These are phyloP conservation scores for Wallacemonas collosoma DNA, from an alignment of 208 protist genomes.

Conservation along the genomic window DNA sequence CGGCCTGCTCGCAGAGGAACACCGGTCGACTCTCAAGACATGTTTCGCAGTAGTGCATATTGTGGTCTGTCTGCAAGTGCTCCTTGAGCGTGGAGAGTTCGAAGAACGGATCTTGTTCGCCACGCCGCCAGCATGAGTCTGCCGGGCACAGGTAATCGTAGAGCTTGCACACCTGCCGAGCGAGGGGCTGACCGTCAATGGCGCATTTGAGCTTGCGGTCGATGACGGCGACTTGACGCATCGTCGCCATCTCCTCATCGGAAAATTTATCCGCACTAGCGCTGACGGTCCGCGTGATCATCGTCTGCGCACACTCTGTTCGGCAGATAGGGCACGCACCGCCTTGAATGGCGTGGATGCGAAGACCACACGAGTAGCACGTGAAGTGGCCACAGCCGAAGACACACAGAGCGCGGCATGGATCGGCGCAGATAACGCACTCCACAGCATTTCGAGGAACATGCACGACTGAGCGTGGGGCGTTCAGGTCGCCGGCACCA, in stretches of 20 bases:
- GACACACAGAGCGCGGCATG: constrained; percentile 67
- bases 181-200: constrained; percentile 53
- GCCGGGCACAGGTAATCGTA: constrained; percentile 77
- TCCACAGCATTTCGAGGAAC: constrained; percentile 42
- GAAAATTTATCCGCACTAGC: constrained; percentile 58
- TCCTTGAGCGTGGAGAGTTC: constrained; percentile 56
- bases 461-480: neutral
- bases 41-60: constrained; percentile 68
- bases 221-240: constrained; percentile 30
- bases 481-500: neutral
- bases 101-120: constrained; percentile 79
- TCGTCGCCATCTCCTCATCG: constrained; percentile 44
- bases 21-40: constrained; percentile 71
- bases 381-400: constrained; percentile 82
- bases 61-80: constrained; percentile 73
- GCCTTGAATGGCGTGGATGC: constrained; percentile 65
- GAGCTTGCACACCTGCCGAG: constrained; percentile 66
- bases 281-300: constrained; percentile 59
- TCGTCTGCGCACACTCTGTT: constrained; percentile 26
- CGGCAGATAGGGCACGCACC: constrained; percentile 78
- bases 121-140: constrained; percentile 60
- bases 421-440: constrained; percentile 82
- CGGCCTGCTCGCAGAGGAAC: constrained; percentile 86
- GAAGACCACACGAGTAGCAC: constrained; percentile 86
- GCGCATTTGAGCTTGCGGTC: constrained; percentile 57